These are phyloP conservation scores for Fraxinus angustifolia DNA, from an alignment of 305 asterid genomes.

Conservation along the genomic window DNA sequence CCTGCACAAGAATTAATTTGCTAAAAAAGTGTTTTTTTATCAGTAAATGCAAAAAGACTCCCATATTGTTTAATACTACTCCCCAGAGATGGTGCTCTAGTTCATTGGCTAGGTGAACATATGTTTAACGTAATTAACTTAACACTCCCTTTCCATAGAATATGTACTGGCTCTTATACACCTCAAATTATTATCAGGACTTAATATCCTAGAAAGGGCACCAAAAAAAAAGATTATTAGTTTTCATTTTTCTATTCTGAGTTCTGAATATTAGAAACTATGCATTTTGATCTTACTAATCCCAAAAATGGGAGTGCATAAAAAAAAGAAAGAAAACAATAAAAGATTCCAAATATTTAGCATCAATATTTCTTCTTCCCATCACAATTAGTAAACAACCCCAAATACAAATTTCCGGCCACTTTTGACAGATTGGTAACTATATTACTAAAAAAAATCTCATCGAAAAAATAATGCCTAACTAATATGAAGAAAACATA, in stretches of 20 bases:
- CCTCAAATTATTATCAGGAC: background rate
- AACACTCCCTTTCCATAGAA: background rate
- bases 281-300: background rate
- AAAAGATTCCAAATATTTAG: background rate
- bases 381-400: background rate
- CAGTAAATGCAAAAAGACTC: background rate
- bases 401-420: background rate
- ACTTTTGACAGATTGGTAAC: background rate
- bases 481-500: background rate
- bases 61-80: background rate
- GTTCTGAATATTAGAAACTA: background rate
- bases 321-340: background rate
- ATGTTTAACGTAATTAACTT: background rate
- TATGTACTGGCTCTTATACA: background rate
- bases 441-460: background rate
- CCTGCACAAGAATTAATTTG: conserved; percentile 47
- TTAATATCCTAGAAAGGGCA: background rate
- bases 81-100: background rate
- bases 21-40: conserved; percentile 16
- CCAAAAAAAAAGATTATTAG: background rate
- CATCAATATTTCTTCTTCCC: background rate
- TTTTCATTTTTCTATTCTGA: background rate
- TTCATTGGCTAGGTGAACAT: background rate
- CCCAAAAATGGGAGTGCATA: background rate
- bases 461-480: background rate